These are phyloP conservation scores for Leccinum fallax DNA, from an alignment of 1,284 basidiomycete species.

Conservation along the genomic window DNA sequence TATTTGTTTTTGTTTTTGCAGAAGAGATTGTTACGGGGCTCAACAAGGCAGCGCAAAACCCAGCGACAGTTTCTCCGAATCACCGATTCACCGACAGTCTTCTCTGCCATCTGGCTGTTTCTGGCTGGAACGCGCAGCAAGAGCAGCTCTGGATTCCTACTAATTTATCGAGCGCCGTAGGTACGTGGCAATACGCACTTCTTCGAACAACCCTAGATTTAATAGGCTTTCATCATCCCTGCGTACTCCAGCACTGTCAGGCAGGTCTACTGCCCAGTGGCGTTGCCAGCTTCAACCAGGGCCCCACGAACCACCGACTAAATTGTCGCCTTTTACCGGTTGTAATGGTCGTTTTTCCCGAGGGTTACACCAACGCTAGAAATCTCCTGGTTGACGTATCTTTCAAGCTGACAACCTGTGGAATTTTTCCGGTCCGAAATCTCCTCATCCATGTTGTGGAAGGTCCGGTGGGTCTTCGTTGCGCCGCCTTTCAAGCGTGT, in stretches of 20 bases:
- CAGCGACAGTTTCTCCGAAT: slow-evolving; percentile 29
- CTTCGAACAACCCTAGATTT: background rate
- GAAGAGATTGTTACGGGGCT: background rate
- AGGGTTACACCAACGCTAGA: background rate
- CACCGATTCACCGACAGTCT: slow-evolving; percentile 22
- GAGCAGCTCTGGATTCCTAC: slow-evolving; percentile 1
- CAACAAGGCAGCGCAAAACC: slow-evolving; percentile 16
- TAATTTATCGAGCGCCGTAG: background rate
- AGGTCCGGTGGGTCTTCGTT: background rate
- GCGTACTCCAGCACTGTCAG: slow-evolving; percentile 2
- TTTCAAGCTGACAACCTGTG: background rate
- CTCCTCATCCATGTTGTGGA: background rate
- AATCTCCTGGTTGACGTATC: background rate
- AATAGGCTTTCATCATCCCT: slow-evolving; percentile 2
- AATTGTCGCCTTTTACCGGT: background rate
- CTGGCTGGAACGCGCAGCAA: slow-evolving; percentile 6
- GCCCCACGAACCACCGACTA: background rate
- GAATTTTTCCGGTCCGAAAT: background rate
- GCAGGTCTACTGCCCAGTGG: slow-evolving; percentile 8
- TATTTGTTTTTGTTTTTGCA: slow-evolving; percentile 30
- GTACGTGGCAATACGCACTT: background rate
- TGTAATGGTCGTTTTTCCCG: background rate
- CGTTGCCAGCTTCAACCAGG: background rate
- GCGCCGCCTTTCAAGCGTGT: background rate
- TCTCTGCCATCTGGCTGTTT: background rate